These are phyloP conservation scores for Fusarium equiseti DNA, from an alignment of 2,329 filamentous ascomycete genomes.

Conservation along the genomic window DNA sequence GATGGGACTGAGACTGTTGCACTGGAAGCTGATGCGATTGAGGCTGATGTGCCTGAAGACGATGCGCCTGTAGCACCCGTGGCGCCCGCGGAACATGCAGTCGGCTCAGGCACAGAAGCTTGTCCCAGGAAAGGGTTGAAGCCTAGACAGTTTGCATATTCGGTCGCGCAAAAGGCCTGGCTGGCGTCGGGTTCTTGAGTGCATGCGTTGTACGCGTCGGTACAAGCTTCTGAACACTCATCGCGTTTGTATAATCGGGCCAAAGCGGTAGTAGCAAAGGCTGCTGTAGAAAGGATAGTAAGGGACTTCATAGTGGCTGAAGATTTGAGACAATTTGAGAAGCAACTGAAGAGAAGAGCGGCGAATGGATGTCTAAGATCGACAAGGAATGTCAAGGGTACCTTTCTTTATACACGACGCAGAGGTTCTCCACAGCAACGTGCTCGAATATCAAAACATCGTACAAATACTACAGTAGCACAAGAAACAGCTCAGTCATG, in stretches of 20 bases:
- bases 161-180: background rate
- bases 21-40: background rate
- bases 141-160: background rate
- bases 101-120: background rate
- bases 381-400: background rate
- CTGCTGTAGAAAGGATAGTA: background rate
- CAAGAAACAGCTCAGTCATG: too few species aligned
- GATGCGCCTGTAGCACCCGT: background rate
- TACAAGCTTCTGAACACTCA: background rate
- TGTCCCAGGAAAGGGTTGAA: background rate
- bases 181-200: background rate
- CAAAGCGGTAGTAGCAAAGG: background rate
- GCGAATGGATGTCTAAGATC: background rate
- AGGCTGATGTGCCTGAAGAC: background rate
- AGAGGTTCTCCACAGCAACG: background rate
- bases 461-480: too few species aligned
- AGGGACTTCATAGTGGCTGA: background rate
- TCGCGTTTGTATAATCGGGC: background rate
- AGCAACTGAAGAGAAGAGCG: fast-evolving
- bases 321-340: background rate
- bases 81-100: background rate
- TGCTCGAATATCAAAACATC: too few species aligned
- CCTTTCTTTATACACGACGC: background rate
- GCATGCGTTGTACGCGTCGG: background rate
- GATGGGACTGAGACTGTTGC: background rate